Evolutionary conservation across 2,329 filamentous ascomycete species (phyloP), one percentile per base, ranked within the genome.

Genomic region (Exophiala mesophila): DNA sequence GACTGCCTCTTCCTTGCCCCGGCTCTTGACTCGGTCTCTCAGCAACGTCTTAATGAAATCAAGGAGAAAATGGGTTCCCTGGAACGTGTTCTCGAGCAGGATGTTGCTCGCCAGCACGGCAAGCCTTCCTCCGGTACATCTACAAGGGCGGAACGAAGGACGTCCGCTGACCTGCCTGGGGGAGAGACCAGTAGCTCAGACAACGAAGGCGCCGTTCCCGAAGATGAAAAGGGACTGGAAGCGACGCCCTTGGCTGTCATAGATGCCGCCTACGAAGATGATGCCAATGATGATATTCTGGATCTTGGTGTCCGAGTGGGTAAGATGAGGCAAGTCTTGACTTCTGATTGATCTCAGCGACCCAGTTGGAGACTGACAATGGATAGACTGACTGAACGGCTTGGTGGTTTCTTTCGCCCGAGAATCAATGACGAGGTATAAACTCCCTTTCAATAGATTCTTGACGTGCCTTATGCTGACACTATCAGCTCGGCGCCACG

Each of bases 21-120:
- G 0, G 74, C 79, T 16, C 68, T 85, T n/a, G 83, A 88, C 60
- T 74, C 82, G 47, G 77, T 77, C 5, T 78, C 78, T 39, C 82
- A 85, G 61, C 71, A 81, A 54, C 81, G 80, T 54, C 70, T 88
- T 40, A 83, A 81, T 3, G 81, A 87, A 57, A 82, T 88, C 60
- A 88, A 88, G 64, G 84, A 88, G 61, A 82, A 83, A 62, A 84
- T 88, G 63, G 83, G 82, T 18, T 78, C 76, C 6, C 65, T 88
- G 13, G 84, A 88, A 63, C 72, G 78, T 39, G 76, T 80, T 41
- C 69, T 88, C 4, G 84, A 87, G 61, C 69, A 79, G 31, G 81
- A 85, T 59, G 76, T 84, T 20, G 78, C 77, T 12, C 50, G 49
- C 19, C 49, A 48, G 29, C 47, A 53, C 33, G 44, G 45, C 16